Conservation (phyloP, 768 basidiomycete species). For the Suillus alpinus region DNA sequence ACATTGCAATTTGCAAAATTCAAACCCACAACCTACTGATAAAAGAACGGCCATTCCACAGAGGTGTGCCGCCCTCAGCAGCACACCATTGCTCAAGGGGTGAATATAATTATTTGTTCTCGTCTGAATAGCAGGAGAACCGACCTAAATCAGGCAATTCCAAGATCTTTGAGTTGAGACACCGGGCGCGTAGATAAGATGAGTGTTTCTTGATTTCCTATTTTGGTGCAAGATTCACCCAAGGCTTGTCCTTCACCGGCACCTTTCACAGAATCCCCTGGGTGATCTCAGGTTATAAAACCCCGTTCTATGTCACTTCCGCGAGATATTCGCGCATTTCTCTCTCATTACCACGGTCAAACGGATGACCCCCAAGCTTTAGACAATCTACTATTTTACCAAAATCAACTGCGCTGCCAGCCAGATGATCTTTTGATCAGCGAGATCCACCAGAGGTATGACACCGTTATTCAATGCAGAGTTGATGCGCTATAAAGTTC, state of each 20-base stretch:
- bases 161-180: background rate
- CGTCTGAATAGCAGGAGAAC: background rate
- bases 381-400: slow-evolving; percentile 63
- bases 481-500: slow-evolving; percentile 5
- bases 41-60: background rate
- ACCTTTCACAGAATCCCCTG: background rate
- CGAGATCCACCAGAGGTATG: slow-evolving; percentile 60
- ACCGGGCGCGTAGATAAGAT: slow-evolving; percentile 1
- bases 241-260: background rate
- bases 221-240: background rate
- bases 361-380: slow-evolving; percentile 6
- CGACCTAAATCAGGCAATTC: background rate
- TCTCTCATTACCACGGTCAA: slow-evolving; percentile 21
- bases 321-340: slow-evolving; percentile 25
- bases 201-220: background rate
- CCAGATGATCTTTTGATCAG: slow-evolving; percentile 63
- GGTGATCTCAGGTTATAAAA: background rate
- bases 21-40: background rate
- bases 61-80: background rate
- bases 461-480: background rate
- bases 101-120: background rate
- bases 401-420: slow-evolving; percentile 50
- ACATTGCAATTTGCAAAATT: background rate
- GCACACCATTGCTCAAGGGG: background rate
- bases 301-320: slow-evolving; percentile 8